Evolutionary conservation across 1,139 yeast genomes (phyloP).

Genomic region (Suhomyces yuchorum): DNA sequence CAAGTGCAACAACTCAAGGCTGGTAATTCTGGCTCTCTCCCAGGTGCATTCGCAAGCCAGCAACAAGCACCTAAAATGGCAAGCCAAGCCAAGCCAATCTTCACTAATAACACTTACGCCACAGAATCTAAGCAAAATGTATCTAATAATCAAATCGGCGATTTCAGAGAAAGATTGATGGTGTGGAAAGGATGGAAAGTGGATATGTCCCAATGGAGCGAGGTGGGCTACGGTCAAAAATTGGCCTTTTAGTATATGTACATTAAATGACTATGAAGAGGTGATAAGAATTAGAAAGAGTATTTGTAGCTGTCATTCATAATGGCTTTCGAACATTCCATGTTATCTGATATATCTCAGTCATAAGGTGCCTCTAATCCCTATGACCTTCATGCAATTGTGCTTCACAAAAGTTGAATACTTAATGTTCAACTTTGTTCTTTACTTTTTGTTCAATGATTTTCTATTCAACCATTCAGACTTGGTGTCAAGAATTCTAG

Average conservation of each 20-base stretch:
- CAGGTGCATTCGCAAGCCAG: constrained; percentile 10
- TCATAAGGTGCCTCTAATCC: not conserved
- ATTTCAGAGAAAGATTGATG: constrained; percentile 45
- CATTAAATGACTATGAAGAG: constrained; percentile 10
- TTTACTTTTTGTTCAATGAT: constrained; percentile 44
- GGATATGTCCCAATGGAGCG: constrained; percentile 77
- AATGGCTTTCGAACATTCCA: not conserved
- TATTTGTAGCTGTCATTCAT: not conserved
- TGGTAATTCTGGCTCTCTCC: constrained; percentile 3
- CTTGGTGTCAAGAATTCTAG: constrained; percentile 42
- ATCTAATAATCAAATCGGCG: constrained; percentile 28
- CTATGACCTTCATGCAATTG: not conserved
- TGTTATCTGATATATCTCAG: not conserved
- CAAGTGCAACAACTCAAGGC: constrained; percentile 23
- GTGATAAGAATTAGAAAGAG: constrained; percentile 4
- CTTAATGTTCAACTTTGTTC: too few species aligned
- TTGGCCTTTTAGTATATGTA: constrained; percentile 11
- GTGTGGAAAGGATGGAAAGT: constrained; percentile 87
- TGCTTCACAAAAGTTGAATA: not conserved
- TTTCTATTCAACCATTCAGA: constrained; percentile 65
- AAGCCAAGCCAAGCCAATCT: constrained; percentile 38
- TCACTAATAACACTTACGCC: constrained; percentile 40
- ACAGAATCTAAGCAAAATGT: constrained; percentile 33
- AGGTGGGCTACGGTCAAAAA: constrained; percentile 8
- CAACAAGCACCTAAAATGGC: constrained; percentile 15